Conservation (phyloP, 1,284 basidiomycete genomes). For the Butyriboletus appendiculatus region DNA sequence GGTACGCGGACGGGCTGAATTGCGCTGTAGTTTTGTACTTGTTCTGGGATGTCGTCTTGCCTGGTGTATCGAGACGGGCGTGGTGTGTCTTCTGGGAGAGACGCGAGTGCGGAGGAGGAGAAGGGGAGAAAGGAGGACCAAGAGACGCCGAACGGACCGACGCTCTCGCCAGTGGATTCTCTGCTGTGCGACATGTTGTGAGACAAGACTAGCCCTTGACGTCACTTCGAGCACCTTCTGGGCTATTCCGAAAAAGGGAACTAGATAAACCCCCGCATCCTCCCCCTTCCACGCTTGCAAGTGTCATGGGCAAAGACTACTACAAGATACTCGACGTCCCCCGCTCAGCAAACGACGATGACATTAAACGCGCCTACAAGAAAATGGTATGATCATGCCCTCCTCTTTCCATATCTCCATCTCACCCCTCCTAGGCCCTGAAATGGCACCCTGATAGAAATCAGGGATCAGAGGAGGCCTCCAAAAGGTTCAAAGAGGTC, state of each 20-base stretch:
- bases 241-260: conserved; percentile 9
- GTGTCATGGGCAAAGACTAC: conserved; percentile 81
- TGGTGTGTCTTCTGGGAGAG: conserved; percentile 57
- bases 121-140: conserved; percentile 71
- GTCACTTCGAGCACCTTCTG: conserved; percentile 32
- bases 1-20: conserved; percentile 72
- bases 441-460: conserved; percentile 96
- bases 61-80: conserved; percentile 65
- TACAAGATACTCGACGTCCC: conserved; percentile 79
- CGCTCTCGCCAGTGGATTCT: conserved; percentile 10
- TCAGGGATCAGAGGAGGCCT: conserved; percentile 78
- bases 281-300: too few relatives aligned
- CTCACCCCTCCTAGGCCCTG: conserved; percentile 63
- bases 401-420: conserved; percentile 37
- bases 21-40: conserved; percentile 66
- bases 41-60: conserved; percentile 63
- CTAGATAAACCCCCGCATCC: too few relatives aligned
- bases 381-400: conserved; percentile 68
- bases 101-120: conserved; percentile 64
- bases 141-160: conserved; percentile 41
- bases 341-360: conserved; percentile 76
- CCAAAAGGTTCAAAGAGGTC: conserved; percentile 93
- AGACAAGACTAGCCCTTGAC: conserved; percentile 5
- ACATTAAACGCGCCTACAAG: conserved; percentile 87
- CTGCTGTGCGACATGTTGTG: conserved; percentile 15